Conservation (phyloP, 2,329 filamentous ascomycete genomes). For the Xylariaceae sp. region DNA sequence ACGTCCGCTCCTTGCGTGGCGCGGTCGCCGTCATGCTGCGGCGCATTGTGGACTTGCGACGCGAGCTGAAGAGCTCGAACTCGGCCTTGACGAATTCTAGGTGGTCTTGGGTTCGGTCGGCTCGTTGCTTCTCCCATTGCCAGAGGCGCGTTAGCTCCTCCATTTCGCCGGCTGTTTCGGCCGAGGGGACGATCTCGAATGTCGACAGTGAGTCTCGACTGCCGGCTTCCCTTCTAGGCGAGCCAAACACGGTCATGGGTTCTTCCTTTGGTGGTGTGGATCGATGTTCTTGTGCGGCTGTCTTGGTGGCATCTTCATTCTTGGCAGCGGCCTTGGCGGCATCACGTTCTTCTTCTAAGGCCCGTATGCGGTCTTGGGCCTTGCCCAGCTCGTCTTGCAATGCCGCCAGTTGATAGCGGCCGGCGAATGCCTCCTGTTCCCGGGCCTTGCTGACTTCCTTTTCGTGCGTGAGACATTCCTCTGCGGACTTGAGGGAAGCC, state of each 20-base stretch:
- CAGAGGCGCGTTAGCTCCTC: slow-evolving; percentile 50
- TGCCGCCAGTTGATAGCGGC: slow-evolving; percentile 60
- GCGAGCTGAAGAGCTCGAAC: slow-evolving; percentile 64
- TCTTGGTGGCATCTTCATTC: slow-evolving; percentile 67
- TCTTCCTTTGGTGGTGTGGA: slow-evolving; percentile 51
- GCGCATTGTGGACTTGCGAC: slow-evolving; percentile 40
- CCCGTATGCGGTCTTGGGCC: slow-evolving; percentile 56
- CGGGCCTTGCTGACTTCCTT: slow-evolving; percentile 55
- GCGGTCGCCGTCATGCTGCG: slow-evolving; percentile 26
- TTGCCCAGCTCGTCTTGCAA: slow-evolving; percentile 63
- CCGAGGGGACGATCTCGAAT: slow-evolving; percentile 50
- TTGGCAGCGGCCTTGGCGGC: slow-evolving; percentile 65
- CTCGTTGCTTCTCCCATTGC: slow-evolving; percentile 56
- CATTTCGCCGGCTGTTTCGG: slow-evolving; percentile 52
- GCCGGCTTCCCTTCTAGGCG: slow-evolving; percentile 47
- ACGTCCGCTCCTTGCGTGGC: slow-evolving; percentile 35
- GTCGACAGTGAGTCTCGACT: slow-evolving; percentile 43
- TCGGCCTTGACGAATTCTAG: slow-evolving; percentile 73
- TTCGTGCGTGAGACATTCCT: slow-evolving; percentile 58
- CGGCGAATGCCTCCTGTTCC: slow-evolving; percentile 65
- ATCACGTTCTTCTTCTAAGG: slow-evolving; percentile 69
- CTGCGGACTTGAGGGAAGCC: slow-evolving; percentile 47
- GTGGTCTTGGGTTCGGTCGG: slow-evolving; percentile 64
- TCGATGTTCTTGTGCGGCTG: slow-evolving; percentile 66
- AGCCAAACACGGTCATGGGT: slow-evolving; percentile 57